These are phyloP conservation scores for Phyllostachys edulis DNA, from an alignment of 176 grass and related monocot genomes.

Conservation along the genomic window DNA sequence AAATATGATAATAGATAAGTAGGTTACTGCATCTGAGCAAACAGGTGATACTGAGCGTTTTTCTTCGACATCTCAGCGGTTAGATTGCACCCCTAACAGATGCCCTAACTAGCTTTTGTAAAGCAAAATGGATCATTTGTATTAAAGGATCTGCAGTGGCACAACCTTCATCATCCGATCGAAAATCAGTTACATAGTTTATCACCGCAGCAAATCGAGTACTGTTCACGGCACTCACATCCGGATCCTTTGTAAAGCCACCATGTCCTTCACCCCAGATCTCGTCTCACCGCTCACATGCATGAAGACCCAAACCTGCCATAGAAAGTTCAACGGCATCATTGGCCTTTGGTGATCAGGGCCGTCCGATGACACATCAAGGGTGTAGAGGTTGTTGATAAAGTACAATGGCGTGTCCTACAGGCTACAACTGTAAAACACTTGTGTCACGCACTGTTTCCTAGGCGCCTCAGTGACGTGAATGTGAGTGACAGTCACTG, in stretches of 20 bases:
- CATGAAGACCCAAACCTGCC: not conserved
- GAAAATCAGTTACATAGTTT: no score
- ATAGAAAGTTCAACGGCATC: not conserved
- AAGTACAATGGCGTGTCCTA: not conserved
- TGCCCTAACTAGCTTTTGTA: no score
- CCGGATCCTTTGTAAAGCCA: constrained; percentile 20
- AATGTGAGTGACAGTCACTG: constrained; percentile 30
- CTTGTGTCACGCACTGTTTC: not conserved
- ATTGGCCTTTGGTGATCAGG: not conserved
- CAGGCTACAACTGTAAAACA: not conserved
- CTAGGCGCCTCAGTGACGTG: constrained; percentile 33
- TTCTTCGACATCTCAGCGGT: no score
- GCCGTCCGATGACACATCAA: not conserved
- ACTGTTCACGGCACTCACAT: no score
- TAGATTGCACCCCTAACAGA: no score
- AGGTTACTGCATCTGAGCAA: no score
- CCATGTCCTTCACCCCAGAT: constrained; percentile 11
- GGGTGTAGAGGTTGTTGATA: not conserved
- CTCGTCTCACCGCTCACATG: not conserved
- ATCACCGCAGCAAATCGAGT: no score
- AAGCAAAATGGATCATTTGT: no score
- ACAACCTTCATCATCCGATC: no score
- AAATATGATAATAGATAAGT: no score
- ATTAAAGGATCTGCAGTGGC: no score
- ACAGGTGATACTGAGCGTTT: no score